Conservation (phyloP, 352 stramenopile species). For the Blastocystis sp. region DNA sequence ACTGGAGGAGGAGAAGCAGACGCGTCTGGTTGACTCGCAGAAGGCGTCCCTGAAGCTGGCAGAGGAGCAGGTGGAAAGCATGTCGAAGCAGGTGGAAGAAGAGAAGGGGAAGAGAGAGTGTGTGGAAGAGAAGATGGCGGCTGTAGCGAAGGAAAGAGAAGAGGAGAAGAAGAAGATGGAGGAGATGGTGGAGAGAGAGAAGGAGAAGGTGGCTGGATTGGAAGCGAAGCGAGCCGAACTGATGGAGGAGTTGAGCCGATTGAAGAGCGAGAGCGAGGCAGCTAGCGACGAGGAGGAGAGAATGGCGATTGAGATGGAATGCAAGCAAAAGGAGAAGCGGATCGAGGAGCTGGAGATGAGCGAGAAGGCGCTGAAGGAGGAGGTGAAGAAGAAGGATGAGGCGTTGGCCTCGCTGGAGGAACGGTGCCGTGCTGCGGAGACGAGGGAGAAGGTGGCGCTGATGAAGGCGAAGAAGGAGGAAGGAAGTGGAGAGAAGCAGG, state of each 20-base stretch:
- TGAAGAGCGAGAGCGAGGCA: not conserved
- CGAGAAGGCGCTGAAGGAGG: not conserved
- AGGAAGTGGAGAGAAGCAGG: not conserved
- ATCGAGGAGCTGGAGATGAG: not conserved
- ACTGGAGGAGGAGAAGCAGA: not conserved
- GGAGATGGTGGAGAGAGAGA: not conserved
- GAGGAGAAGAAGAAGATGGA: slow-evolving; percentile 1
- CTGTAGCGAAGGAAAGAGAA: not conserved
- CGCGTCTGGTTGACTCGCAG: slow-evolving; percentile 2
- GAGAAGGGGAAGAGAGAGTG: not conserved
- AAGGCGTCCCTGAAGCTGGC: not conserved
- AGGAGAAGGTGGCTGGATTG: not conserved
- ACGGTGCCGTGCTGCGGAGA: not conserved
- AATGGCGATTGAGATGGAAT: slow-evolving; percentile 22
- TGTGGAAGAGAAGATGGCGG: not conserved
- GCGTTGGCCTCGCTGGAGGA: not conserved
- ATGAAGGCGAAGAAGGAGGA: not conserved
- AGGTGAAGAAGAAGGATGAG: slow-evolving; percentile 25
- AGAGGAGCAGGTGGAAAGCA: slow-evolving; percentile 2
- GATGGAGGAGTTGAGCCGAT: not conserved
- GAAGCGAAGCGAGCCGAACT: not conserved
- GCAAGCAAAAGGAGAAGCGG: slow-evolving; percentile 29
- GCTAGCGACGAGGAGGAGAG: slow-evolving; percentile 43
- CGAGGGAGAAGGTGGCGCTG: not conserved
- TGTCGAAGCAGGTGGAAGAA: slow-evolving; percentile 1